Evolutionary conservation across 2,329 filamentous ascomycete species (phyloP).

Genomic region (Zasmidium angulare): DNA sequence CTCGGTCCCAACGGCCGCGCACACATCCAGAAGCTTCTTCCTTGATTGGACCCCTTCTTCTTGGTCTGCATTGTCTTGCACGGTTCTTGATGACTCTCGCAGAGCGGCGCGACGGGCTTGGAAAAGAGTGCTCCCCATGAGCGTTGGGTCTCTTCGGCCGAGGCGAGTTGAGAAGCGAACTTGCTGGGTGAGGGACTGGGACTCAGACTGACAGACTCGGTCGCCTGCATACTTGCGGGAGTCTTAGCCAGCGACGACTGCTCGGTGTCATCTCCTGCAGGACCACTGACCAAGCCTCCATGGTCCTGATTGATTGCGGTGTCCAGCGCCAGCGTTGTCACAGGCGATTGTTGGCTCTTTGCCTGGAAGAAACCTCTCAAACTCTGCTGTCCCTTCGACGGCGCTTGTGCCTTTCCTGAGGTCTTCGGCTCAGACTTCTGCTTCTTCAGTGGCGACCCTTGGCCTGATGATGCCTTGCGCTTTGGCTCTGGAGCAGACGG

Average conservation of each 20-base stretch:
- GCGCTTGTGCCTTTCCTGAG: conserved; percentile 19
- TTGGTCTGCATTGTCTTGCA: conserved; percentile 83
- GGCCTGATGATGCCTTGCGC: conserved; percentile 30
- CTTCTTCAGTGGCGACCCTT: conserved; percentile 47
- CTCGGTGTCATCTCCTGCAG: background rate
- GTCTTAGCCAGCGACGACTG: background rate
- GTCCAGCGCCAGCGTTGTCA: background rate
- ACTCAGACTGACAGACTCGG: conserved; percentile 4
- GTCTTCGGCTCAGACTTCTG: conserved; percentile 44
- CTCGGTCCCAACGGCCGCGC: conserved; percentile 77
- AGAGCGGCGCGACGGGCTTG: conserved; percentile 71
- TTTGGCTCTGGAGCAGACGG: conserved; percentile 29
- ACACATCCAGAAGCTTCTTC: conserved; percentile 67
- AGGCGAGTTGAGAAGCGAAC: conserved; percentile 25
- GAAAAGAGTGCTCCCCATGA: conserved; percentile 84
- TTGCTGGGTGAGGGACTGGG: conserved; percentile 20
- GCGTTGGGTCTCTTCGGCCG: conserved; percentile 29
- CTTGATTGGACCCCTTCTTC: conserved; percentile 81
- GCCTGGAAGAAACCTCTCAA: conserved; percentile 79
- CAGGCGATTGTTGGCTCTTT: conserved; percentile 42
- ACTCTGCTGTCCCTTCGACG: conserved; percentile 57
- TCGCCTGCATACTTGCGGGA: conserved; percentile 4
- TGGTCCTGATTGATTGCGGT: background rate
- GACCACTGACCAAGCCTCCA: no score
- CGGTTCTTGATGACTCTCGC: conserved; percentile 79